Base-by-base conservation (phyloP, 768 basidiomycete genomes). In the Mycena rebaudengoi region DNA sequence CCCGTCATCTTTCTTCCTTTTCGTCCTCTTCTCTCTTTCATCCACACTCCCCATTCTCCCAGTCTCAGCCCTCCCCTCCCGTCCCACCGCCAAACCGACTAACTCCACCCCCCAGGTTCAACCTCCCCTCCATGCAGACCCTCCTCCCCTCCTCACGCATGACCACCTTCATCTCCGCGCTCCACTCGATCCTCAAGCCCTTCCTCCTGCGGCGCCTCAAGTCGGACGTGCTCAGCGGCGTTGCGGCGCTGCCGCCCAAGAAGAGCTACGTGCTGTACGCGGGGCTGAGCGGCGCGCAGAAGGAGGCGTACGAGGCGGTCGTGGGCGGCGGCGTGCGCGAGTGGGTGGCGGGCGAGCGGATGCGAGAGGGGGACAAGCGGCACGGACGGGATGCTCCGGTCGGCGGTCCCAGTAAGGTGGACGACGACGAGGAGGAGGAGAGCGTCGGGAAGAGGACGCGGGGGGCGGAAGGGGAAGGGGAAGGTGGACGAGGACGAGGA, bases 251-350 rank as follows among this genome's bases (percentile, higher is more conserved):
- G 5, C 98, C 98, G 0, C 92, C 92, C 3, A 95, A 95, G 79
- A 96, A 96, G 75, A 94, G 96, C 76, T 99, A 99, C 69, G 88
- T 98, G 2, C 84, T 99, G 0, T 97, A 96, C 63, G 95, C 95
- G 0, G 95, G 96, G 0, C 80, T 98, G 7, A 98, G 89, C 56
- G 79, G 86, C 25, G 83, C 84, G 52, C 98, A 99, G 72, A 88
- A 89, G n/a, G 87, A 92, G 60, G 79, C 97, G 25, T 98, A 97
- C 69, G 89, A 95, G 60, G 86, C 86, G 5, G 88, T 96, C 18
- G 80, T 96, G 16, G 83, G 85, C 21, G 90, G 94, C 0, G 86
- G 83, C 4, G 79, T 97, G 25, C 84, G 96, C 16, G 79, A 83
- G 32, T 91, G 90, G 77, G 74, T 93, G 23, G 75, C 87, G 13